These are phyloP conservation scores for Cyberlindnera lachancei DNA, from an alignment of 805 yeast genomes.

Conservation along the genomic window DNA sequence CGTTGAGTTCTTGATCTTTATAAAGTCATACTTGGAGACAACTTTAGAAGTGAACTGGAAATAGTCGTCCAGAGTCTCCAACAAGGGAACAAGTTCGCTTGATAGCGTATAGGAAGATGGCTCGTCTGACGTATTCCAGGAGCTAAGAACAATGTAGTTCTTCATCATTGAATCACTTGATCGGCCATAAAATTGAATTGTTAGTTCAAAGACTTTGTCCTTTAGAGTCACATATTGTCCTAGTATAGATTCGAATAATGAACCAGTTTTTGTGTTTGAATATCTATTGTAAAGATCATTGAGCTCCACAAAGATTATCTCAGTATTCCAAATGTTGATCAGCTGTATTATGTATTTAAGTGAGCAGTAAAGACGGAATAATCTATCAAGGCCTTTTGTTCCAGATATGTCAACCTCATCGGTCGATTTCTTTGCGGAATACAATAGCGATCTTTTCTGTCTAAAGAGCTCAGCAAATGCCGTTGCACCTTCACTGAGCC, in stretches of 20 bases:
- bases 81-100: conserved; percentile 20
- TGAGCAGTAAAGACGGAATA: conserved; percentile 22
- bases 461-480: conserved; percentile 20
- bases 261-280: conserved; percentile 10
- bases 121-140: conserved; percentile 21
- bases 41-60: conserved; percentile 13
- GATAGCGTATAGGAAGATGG: conserved; percentile 11
- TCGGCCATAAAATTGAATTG: conserved; percentile 25
- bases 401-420: conserved; percentile 19
- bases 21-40: conserved; percentile 11
- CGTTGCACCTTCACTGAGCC: conserved; percentile 23
- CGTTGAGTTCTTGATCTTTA: conserved; percentile 19
- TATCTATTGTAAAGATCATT: conserved; percentile 17
- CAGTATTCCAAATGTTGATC: conserved; percentile 20
- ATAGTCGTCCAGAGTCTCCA: conserved; percentile 21
- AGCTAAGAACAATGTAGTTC: conserved; percentile 25
- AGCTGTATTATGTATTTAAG: conserved; percentile 15
- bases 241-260: conserved; percentile 26
- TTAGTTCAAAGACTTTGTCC: conserved; percentile 22
- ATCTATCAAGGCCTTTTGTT: conserved; percentile 21
- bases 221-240: conserved; percentile 23
- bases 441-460: conserved; percentile 9
- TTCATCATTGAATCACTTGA: conserved; percentile 23
- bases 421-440: conserved; percentile 1
- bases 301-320: conserved; percentile 20